Evolutionary conservation across 805 yeast species (phyloP), one percentile per base, ranked within the genome.

Genomic region (Suhomyces prunicola): DNA sequence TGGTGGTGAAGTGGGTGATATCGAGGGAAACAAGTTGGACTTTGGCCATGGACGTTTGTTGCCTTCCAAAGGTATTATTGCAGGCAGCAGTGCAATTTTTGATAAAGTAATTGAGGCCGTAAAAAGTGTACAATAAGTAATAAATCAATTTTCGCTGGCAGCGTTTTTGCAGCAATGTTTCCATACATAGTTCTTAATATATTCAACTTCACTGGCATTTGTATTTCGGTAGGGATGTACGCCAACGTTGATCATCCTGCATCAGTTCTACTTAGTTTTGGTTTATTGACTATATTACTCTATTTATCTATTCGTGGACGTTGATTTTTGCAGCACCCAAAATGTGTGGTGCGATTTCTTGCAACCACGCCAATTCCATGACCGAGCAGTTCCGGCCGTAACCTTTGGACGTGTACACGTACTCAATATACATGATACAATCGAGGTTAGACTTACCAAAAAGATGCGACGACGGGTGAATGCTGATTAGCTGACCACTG

Each of bases 361-460:
- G 93, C 47, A 94, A 70, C 98, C 98, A 93, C 13, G 83, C 81
- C 51, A 90, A 71, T 63, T 90, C 88, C 24, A 94, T 80, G 13
- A 87, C 84, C 47, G 91, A 85, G n/a, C 92, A 96, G 56, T 78
- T 86, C 61, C 99, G 78, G 0, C 96, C 98, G 63, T 92, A 94
- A 0, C 97, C 96, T 67, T 90, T 90, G 12, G 92, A 81, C 0
- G 99, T 94, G 67, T 81, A 93, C 13, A 94, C 97, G 66, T 89
- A 92, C 70, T 94, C 99, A 36, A 91, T 85, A 73, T 90, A 94
- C 96, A 94, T 86, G 51, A 94, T 85, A 1, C 96, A 96, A 59
- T 93, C 96, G 45, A 84, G 77, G 59, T 82, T 81, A 9, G 69
- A 51, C 58, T 81, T 81, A 6, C 97, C 97, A 70, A 93, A 94